Conservation (phyloP, 768 basidiomycete genomes). For the Psilocybe tampanensis region DNA sequence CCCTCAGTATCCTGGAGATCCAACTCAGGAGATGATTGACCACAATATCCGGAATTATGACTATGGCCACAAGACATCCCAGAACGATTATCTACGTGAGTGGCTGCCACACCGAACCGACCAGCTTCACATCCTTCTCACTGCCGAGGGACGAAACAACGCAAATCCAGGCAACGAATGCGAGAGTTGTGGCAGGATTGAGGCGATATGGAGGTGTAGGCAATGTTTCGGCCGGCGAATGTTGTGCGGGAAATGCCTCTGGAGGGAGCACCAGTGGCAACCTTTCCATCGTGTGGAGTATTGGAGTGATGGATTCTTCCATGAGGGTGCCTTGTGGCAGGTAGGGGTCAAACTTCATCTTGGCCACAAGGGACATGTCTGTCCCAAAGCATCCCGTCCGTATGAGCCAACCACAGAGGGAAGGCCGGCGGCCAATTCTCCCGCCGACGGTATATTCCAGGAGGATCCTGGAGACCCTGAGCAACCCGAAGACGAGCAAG, state of each 20-base stretch:
- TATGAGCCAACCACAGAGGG: no score
- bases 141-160: neutral
- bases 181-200: neutral
- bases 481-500: no score
- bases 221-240: neutral
- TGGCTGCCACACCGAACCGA: neutral
- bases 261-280: neutral
- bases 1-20: no score
- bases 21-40: no score
- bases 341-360: constrained; percentile 20
- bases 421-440: constrained; percentile 19
- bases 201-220: neutral
- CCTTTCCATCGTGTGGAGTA: constrained; percentile 21
- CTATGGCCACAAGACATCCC: neutral
- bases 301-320: constrained; percentile 22
- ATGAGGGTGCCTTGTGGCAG: constrained; percentile 15
- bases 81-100: neutral
- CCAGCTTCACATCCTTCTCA: neutral
- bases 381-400: no score
- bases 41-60: no score
- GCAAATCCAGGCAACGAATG: neutral
- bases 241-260: constrained; percentile 8
- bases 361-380: constrained; percentile 22
- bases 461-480: no score
- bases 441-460: constrained; percentile 13